Percentiles rank a stretch among this genome's conserved stretches.
Evolutionary conservation across 164 flowering plant species (phyloP).

Genomic region (Paratinospora sagittata): DNA sequence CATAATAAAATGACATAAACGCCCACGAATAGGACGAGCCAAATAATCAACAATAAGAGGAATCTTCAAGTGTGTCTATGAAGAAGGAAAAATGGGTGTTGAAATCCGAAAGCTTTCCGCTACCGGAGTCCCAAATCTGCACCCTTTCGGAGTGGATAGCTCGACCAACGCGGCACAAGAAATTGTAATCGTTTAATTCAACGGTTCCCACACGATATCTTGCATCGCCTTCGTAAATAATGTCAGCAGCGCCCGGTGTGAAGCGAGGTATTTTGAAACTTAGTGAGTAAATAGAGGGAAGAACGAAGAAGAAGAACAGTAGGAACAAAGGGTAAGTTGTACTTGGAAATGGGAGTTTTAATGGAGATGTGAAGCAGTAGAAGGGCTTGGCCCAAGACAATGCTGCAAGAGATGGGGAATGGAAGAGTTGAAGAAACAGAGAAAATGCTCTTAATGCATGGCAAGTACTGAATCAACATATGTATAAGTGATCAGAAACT

Average conservation of each 20-base stretch:
- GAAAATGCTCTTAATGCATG: too few species aligned
- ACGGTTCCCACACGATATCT: constrained; percentile 18
- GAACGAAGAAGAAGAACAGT: constrained; percentile 3
- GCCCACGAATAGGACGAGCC: too few species aligned
- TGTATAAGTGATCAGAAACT: too few species aligned
- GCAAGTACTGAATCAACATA: too few species aligned
- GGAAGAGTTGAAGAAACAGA: too few species aligned
- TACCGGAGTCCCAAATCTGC: constrained; percentile 25
- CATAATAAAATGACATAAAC: too few species aligned
- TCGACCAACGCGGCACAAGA: constrained; percentile 15
- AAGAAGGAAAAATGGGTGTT: constrained; percentile 27
- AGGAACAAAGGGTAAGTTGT: neutral
- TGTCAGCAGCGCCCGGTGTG: neutral
- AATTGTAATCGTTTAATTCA: constrained; percentile 11
- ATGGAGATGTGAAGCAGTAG: too few species aligned
- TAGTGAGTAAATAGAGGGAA: constrained; percentile 5
- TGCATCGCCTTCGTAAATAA: constrained; percentile 33
- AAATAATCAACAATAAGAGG: too few species aligned
- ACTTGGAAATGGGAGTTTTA: neutral
- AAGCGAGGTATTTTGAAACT: too few species aligned
- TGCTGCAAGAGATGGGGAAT: too few species aligned
- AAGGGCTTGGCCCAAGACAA: too few species aligned
- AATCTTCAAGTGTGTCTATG: neutral
- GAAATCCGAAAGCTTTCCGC: constrained; percentile 27
- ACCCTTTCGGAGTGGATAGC: constrained; percentile 16